Percentiles rank a stretch among this genome's conserved stretches.
Evolutionary conservation across 2,329 filamentous ascomycete species (phyloP).

Genomic region (Daldinia sp.): DNA sequence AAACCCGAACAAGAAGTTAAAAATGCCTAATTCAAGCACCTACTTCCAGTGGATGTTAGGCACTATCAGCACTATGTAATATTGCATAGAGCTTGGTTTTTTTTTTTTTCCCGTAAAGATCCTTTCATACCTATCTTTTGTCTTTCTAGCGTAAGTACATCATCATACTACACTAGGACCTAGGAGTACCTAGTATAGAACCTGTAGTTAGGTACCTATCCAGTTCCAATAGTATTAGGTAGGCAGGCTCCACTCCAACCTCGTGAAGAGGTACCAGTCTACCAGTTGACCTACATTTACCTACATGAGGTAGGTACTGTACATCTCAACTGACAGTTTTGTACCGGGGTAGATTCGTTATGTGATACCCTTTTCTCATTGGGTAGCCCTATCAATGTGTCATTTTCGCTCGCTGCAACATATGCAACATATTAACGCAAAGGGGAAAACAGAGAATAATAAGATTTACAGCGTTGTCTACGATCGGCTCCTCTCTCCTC

Average conservation of each 20-base stretch:
- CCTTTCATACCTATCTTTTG: too few species aligned
- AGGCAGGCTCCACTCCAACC: not conserved
- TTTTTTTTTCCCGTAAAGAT: not conserved
- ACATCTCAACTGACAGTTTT: not conserved
- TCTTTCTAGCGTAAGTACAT: not conserved
- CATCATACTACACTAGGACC: not conserved
- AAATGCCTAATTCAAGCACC: too few species aligned
- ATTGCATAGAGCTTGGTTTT: not conserved
- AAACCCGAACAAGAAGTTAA: not conserved
- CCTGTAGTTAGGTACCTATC: too few species aligned
- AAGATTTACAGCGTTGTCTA: constrained; percentile 14
- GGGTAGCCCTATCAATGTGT: constrained; percentile 30
- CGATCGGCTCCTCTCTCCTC: constrained; percentile 16
- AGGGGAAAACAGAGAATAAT: not conserved
- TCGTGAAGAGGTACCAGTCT: not conserved
- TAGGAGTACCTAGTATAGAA: too few species aligned
- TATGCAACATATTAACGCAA: constrained; percentile 16
- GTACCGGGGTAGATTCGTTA: not conserved
- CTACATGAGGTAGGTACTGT: not conserved
- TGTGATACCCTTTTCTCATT: constrained; percentile 19
- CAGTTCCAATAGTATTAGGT: too few species aligned
- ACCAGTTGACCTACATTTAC: too few species aligned
- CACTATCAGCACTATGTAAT: too few species aligned
- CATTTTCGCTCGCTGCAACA: not conserved
- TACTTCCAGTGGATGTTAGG: too few species aligned